Conservation (phyloP, 768 basidiomycete genomes). For the Tulasnella sp. region DNA sequence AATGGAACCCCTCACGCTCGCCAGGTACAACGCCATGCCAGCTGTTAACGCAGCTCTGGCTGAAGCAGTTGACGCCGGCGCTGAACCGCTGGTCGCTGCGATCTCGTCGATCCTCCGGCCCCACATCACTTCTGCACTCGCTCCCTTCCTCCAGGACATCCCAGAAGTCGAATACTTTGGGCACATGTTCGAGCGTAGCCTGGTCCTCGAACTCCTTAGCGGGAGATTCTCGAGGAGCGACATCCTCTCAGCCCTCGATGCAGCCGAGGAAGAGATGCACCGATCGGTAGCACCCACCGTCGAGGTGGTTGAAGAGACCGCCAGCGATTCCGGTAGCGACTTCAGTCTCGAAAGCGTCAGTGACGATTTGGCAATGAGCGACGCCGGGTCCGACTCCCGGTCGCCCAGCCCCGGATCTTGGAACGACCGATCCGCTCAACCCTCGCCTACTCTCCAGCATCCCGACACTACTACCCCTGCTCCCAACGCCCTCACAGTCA, state of each 20-base stretch:
- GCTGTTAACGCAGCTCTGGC: conserved; percentile 5
- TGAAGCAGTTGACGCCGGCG: background rate
- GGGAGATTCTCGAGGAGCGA: background rate
- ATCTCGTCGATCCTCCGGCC: background rate
- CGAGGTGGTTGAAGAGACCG: conserved; percentile 10
- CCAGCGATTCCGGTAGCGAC: background rate
- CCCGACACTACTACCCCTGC: background rate
- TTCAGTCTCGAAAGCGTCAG: conserved; percentile 1
- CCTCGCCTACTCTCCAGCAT: background rate
- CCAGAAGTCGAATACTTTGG: background rate
- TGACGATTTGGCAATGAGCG: background rate
- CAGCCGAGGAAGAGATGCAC: background rate
- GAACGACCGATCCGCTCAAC: conserved; percentile 2
- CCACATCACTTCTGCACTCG: background rate
- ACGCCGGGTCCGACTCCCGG: background rate
- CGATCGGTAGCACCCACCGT: background rate
- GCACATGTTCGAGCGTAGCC: conserved; percentile 2
- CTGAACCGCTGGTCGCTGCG: background rate
- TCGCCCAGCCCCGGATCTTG: conserved; percentile 1
- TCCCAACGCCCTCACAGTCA: background rate
- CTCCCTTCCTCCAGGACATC: background rate
- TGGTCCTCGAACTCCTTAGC: background rate
- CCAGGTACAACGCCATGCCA: background rate
- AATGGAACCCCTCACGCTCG: conserved; percentile 12
- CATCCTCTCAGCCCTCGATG: background rate